Conservation (phyloP, 164 flowering plant species). For the Nymphaea thermarum region DNA sequence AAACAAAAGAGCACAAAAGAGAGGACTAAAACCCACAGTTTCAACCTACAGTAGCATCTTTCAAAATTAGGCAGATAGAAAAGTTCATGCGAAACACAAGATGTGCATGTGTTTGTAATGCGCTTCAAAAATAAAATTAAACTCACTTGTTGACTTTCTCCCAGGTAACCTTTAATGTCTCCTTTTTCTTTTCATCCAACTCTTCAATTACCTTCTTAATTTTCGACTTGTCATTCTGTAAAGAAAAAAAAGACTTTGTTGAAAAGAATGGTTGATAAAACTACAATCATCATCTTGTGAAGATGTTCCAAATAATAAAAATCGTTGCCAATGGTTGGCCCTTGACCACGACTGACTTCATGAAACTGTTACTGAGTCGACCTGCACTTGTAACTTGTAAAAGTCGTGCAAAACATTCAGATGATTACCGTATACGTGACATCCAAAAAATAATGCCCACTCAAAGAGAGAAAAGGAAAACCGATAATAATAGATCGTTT, state of each 20-base stretch:
- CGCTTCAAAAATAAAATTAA: neutral
- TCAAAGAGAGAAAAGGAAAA: neutral
- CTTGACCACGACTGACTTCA: too few species aligned
- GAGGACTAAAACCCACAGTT: neutral
- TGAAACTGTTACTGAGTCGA: too few species aligned
- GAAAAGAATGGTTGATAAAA: neutral
- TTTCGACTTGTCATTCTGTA: conserved; percentile 88
- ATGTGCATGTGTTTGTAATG: too few species aligned
- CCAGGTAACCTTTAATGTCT: conserved; percentile 94
- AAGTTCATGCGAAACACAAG: too few species aligned
- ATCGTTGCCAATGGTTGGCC: too few species aligned
- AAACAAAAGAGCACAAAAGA: neutral
- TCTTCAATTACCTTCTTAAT: conserved; percentile 94
- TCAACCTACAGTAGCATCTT: neutral
- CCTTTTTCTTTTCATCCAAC: conserved; percentile 97
- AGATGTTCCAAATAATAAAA: too few species aligned
- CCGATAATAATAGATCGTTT: neutral
- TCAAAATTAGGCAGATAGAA: too few species aligned
- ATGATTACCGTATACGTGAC: too few species aligned
- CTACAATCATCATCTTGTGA: too few species aligned
- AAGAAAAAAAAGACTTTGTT: neutral
- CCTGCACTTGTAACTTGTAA: too few species aligned
- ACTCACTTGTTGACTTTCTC: conserved; percentile 80
- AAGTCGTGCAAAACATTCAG: too few species aligned
- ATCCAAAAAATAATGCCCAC: neutral